phyloP scores from a whole-genome alignment of 2,329 filamentous ascomycete species.

The Plectosphaerella sp. region DNA sequence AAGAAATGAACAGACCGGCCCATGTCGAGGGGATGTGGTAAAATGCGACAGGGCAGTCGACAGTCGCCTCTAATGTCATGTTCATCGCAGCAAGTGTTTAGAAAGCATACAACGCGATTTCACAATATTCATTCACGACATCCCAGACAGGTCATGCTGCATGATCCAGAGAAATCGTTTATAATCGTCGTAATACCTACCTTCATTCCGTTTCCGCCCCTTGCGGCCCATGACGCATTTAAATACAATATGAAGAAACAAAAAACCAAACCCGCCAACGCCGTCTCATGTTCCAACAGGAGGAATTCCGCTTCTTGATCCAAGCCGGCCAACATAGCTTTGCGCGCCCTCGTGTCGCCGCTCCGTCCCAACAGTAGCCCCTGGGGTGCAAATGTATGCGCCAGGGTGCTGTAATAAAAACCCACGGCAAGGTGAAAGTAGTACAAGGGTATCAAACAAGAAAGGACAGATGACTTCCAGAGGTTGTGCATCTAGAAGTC shows the following conservation, averaged over 20 bases:
- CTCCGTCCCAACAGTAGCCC: no score
- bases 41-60: not conserved
- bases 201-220: no score
- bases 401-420: not conserved
- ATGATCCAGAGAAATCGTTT: no score
- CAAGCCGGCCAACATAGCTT: no score
- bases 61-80: not conserved
- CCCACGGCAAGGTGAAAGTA: not conserved
- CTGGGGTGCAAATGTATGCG: not conserved
- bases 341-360: no score
- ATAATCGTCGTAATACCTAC: no score
- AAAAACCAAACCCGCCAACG: not conserved
- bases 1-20: conserved; percentile 48
- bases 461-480: conserved; percentile 9
- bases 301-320: not conserved
- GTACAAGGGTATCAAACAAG: conserved; percentile 14
- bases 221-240: no score
- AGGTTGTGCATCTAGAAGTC: conserved; percentile 69
- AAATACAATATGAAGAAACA: no score
- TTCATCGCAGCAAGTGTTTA: no score
- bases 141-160: no score
- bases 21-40: not conserved
- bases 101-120: no score
- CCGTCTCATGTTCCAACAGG: conserved; percentile 1
- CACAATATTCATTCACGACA: no score